Base-by-base conservation (phyloP, 106 monocot species). In the Narthecium ossifragum region DNA sequence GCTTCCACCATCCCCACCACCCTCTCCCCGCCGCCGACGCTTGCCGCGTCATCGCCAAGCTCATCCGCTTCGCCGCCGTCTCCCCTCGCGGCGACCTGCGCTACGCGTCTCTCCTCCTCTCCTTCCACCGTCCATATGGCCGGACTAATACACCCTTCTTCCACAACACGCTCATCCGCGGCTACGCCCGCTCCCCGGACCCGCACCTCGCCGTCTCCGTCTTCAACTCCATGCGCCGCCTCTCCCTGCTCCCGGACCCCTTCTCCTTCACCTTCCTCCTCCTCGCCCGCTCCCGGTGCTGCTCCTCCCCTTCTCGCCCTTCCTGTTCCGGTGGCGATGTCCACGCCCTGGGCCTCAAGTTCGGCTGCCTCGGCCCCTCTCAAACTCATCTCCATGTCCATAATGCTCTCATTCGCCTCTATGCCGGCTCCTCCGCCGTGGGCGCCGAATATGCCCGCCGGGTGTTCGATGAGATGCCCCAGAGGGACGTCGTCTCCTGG, bases 181-280 rank as follows among this genome's bases (percentile, higher is more conserved):
- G 71, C 49, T 51, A 57, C 56, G 55, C 71, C 26, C n/a, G 25
- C 26, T 66, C 61, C 62, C 15, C 53, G 17, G 43, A 54, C 48
- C 66, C 77, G 0, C 47, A 40, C 39, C 50, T 11, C 22, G 51
- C 66, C 31, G 8, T 66, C 40, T 43, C 55, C 66, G 56, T 78
- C 56, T 78, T 67, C 60, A 33, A 38, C 62, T 55, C 61, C 48
- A 78, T 78, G 77, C 71, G 59, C 40, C 67, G 66, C 31, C 24
- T 12, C 36, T 60, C 40, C 30, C 24, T 72, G 9, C 51, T 51
- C 34, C 71, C 71, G 1, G 77, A 78, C 51, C 57, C 53, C 30
- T 78, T 72, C 71, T 62, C 77, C 71, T 72, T 78, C 77, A 78
- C 77, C 10, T 78, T 78, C 67, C 66, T 72, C 67, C 60, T 78